These are phyloP conservation scores for Populus simonii DNA, from an alignment of 345 rosid species.

Conservation along the genomic window DNA sequence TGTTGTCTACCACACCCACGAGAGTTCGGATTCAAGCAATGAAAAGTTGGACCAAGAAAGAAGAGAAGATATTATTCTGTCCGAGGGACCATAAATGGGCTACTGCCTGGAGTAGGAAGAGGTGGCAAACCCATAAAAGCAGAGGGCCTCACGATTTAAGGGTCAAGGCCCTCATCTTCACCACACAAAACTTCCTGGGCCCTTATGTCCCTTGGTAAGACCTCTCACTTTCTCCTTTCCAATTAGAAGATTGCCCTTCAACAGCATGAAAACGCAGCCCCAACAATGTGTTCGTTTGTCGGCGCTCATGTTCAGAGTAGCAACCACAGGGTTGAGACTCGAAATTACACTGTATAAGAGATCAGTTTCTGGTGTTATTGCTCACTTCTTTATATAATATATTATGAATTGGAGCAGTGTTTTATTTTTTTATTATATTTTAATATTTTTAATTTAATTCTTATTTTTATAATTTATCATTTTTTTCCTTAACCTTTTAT, in stretches of 20 bases:
- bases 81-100: background rate
- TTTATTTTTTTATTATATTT: no score
- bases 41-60: background rate
- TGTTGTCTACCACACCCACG: background rate
- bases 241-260: background rate
- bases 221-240: background rate
- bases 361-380: no score
- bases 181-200: background rate
- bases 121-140: background rate
- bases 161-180: background rate
- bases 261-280: background rate
- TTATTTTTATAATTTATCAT: no score
- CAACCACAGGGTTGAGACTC: no score
- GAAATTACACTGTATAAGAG: no score
- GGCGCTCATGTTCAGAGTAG: background rate
- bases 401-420: no score
- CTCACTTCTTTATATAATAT: no score
- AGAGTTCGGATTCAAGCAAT: background rate
- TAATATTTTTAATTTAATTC: no score
- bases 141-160: constrained; percentile 1
- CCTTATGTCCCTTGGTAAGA: background rate
- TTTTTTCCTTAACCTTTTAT: no score
- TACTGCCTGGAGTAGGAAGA: background rate
- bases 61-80: background rate
- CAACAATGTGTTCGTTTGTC: constrained; percentile 11